Evolutionary conservation across 345 rosid genomes (phyloP).

Genomic region (Brassica nigra): DNA sequence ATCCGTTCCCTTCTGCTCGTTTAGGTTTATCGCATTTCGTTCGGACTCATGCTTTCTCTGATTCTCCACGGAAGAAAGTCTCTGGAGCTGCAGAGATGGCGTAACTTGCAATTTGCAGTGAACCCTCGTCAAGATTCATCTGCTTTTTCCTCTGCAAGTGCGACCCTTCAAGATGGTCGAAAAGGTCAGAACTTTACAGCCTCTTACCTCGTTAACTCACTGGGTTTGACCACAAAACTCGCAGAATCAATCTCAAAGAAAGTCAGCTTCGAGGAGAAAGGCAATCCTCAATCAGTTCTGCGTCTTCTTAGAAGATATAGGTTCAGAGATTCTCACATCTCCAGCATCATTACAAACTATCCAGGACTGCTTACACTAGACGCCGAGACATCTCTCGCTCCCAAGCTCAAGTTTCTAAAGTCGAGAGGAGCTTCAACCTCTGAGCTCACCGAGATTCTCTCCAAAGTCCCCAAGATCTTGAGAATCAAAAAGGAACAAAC

Average conservation of each 20-base stretch:
- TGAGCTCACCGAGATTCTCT: conserved; percentile 18
- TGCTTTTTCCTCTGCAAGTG: neutral
- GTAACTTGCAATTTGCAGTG: neutral
- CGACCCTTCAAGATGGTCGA: neutral
- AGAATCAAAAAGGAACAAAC: neutral
- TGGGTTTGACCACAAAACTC: neutral
- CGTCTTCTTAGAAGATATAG: neutral
- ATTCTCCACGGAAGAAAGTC: neutral
- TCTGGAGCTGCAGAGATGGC: neutral
- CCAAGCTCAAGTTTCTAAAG: neutral
- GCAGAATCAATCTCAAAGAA: neutral
- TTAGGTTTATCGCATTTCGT: neutral
- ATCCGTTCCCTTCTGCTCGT: neutral
- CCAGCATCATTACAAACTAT: neutral
- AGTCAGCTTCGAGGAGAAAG: neutral
- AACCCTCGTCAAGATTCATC: neutral
- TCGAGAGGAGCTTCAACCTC: conserved; percentile 23
- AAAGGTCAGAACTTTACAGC: neutral
- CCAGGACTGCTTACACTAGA: conserved; percentile 23
- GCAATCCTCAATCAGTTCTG: neutral
- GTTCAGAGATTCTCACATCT: conserved; percentile 16
- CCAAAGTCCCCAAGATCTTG: conserved; percentile 24
- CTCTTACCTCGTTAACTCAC: neutral
- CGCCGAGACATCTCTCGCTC: conserved; percentile 24
- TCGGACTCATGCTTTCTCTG: neutral